Conservation (phyloP, 306 rosid genomes). For the Lathyrus aphaca region DNA sequence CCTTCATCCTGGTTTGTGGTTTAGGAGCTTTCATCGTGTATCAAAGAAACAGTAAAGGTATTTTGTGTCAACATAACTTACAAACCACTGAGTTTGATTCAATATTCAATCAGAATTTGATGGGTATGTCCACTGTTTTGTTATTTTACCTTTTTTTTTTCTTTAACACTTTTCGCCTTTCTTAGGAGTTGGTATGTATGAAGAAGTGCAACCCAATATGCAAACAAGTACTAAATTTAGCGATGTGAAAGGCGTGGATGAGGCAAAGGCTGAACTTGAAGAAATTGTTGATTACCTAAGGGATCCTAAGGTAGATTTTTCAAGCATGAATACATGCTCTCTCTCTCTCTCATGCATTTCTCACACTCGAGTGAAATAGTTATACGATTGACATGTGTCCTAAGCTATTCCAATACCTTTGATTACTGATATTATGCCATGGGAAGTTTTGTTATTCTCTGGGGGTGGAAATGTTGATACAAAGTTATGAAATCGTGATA, state of each 20-base stretch:
- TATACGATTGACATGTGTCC: conserved; percentile 3
- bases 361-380: background rate
- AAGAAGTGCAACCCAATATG: conserved; percentile 76
- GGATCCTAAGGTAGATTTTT: conserved; percentile 70
- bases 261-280: conserved; percentile 86
- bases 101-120: conserved; percentile 23
- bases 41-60: conserved; percentile 76
- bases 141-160: background rate
- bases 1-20: conserved; percentile 70
- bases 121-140: conserved; percentile 22
- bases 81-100: conserved; percentile 4
- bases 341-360: conserved; percentile 1
- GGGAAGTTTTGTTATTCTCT: background rate
- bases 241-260: conserved; percentile 84
- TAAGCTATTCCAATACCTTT: background rate
- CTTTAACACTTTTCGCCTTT: conserved; percentile 12
- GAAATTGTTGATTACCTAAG: conserved; percentile 86
- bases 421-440: background rate
- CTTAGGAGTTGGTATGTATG: conserved; percentile 64
- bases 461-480: background rate
- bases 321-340: conserved; percentile 14
- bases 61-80: conserved; percentile 36
- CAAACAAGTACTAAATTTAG: conserved; percentile 74
- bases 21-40: conserved; percentile 76
- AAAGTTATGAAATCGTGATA: conserved; percentile 2